Percentiles rank a stretch among this genome's conserved stretches.
phyloP scores from a whole-genome alignment of 345 rosid species.

The Physaria fendleri region DNA sequence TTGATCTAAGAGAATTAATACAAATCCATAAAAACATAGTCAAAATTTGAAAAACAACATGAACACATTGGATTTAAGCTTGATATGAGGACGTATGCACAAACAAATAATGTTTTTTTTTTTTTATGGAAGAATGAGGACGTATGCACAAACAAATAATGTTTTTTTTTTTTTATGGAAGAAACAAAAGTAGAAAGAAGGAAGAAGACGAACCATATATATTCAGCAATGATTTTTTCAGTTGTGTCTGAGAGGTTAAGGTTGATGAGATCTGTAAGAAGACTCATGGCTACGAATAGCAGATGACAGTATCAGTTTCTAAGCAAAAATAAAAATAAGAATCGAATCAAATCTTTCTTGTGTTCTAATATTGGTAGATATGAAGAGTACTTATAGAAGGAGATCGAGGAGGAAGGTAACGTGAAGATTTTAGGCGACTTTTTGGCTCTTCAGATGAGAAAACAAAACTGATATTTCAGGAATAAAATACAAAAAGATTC shows the following conservation, averaged over 20 bases:
- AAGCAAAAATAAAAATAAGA: background rate
- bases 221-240: slow-evolving; percentile 80
- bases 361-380: slow-evolving; percentile 17
- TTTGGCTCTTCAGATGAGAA: slow-evolving; percentile 6
- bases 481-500: slow-evolving; percentile 18
- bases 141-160: background rate
- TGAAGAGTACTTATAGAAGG: slow-evolving; percentile 20
- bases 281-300: slow-evolving; percentile 41
- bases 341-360: slow-evolving; percentile 6
- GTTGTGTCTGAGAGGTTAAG: slow-evolving; percentile 68
- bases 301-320: background rate
- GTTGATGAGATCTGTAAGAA: slow-evolving; percentile 70
- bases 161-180: background rate
- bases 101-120: background rate
- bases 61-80: background rate
- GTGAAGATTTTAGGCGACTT: slow-evolving; percentile 10
- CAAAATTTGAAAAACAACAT: background rate
- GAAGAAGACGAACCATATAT: slow-evolving; percentile 59
- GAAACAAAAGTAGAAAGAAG: background rate
- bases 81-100: background rate
- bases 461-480: background rate
- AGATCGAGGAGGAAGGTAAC: slow-evolving; percentile 20
- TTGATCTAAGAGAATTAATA: no score
- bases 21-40: background rate
- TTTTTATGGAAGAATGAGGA: background rate